Evolutionary conservation across 306 rosid genomes (phyloP), one percentile per base, ranked within the genome.

Genomic region (Quercus variabilis): DNA sequence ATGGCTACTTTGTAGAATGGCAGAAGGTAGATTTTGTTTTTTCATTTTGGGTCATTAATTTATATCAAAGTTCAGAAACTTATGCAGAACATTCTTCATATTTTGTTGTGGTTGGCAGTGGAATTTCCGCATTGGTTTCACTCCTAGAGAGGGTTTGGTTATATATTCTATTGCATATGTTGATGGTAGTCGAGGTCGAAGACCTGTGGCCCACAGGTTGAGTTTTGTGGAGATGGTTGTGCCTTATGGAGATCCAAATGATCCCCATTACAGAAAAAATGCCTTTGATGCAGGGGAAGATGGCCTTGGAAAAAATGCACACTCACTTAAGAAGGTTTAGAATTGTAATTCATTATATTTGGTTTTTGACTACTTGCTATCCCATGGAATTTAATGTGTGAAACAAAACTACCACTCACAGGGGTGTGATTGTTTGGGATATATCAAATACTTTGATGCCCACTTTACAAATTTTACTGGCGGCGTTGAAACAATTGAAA

Each of bases 241-340:
- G 77, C 98, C 97, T 2, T 94, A 89, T 86, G 98, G 98, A 59
- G 98, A 94, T 85, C 98, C 98, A 67, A 92, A 88, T 74, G 96
- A 90, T 13, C 98, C 98, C 38, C 98, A 94, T 87, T 92, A 92
- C 81, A 87, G 97, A 70, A 92, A 93, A 87, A 94, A 94, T 88
- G 98, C 98, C 73, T 94, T 94, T 76, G 98, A 94, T 78, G 98
- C 97, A 0, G 98, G 98, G 33, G 98, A 94, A 82, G 98, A 94
- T 73, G 98, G 98, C 81, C 89, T 94, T 52, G 97, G 98, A 31
- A 94, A 89, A 86, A 94, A 92, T 83, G 97, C 98, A 3, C 98
- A 92, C 90, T 93, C 97, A 69, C 89, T 93, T 58, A 89, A 89
- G 83, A 94, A 91, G 97, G 97, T 94, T 68, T 64, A 78, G 65